phyloP scores from a whole-genome alignment of 805 yeast genomes.

The Suhomyces pyralidae region DNA sequence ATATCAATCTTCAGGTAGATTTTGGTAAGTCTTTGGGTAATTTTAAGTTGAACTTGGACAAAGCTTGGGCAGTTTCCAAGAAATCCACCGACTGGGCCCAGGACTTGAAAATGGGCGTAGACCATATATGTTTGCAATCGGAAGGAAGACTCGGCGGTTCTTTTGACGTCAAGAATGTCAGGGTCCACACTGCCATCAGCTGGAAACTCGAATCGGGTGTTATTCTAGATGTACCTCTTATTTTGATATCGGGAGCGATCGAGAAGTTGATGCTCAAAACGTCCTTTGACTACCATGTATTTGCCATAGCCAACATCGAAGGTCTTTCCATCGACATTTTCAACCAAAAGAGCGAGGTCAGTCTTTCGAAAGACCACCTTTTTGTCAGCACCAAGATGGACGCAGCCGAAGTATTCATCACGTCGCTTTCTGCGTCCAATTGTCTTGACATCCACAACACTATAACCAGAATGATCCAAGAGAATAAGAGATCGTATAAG shows the following conservation, averaged over 20 bases:
- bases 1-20: conserved; percentile 58
- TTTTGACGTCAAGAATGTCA: conserved; percentile 47
- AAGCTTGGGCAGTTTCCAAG: conserved; percentile 65
- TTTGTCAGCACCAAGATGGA: conserved; percentile 49
- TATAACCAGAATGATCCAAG: conserved; percentile 66
- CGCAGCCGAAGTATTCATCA: conserved; percentile 59
- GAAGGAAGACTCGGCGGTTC: conserved; percentile 81
- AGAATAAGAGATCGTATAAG: conserved; percentile 65
- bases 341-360: conserved; percentile 60
- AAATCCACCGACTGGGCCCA: conserved; percentile 72
- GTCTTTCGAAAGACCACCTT: conserved; percentile 56
- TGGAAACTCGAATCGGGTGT: conserved; percentile 56
- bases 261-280: conserved; percentile 55
- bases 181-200: conserved; percentile 61
- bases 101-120: conserved; percentile 59
- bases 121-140: conserved; percentile 49
- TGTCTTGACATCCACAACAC: conserved; percentile 74
- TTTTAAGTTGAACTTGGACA: conserved; percentile 50
- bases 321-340: conserved; percentile 53
- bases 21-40: conserved; percentile 83
- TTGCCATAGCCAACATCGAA: conserved; percentile 58
- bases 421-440: conserved; percentile 84
- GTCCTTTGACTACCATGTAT: conserved; percentile 83
- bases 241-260: conserved; percentile 58
- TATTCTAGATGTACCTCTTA: conserved; percentile 58